Percentiles rank a stretch among this genome's conserved stretches.
These are phyloP conservation scores for Escovopsis sp. DNA, from an alignment of 2,329 filamentous ascomycete genomes.

Conservation along the genomic window DNA sequence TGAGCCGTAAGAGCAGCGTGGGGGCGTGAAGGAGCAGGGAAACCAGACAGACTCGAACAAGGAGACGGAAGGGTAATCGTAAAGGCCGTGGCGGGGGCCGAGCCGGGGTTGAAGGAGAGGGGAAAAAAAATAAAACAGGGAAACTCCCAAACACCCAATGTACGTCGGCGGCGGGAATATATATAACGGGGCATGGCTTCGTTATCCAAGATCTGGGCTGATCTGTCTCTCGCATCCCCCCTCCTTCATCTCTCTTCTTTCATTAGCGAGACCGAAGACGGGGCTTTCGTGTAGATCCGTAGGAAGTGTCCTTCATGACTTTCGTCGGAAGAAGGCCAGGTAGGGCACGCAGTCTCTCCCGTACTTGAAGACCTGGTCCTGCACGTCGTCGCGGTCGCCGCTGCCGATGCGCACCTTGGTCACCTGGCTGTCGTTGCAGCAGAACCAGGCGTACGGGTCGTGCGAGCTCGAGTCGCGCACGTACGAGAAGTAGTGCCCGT, in stretches of 20 bases:
- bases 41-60: too few relatives aligned
- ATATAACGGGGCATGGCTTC: too few relatives aligned
- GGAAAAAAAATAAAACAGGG: too few relatives aligned
- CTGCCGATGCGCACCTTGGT: slow-evolving; percentile 27
- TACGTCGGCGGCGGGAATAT: too few relatives aligned
- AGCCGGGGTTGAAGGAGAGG: too few relatives aligned
- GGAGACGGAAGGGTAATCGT: too few relatives aligned
- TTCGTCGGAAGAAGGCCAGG: slow-evolving; percentile 30
- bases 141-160: too few relatives aligned
- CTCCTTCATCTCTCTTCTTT: not conserved
- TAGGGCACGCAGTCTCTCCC: slow-evolving; percentile 28
- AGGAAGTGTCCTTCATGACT: slow-evolving; percentile 9
- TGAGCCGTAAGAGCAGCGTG: too few relatives aligned
- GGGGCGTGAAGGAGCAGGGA: too few relatives aligned
- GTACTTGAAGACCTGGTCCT: slow-evolving; percentile 24
- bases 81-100: too few relatives aligned
- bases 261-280: not conserved
- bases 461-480: slow-evolving; percentile 41
- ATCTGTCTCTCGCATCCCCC: not conserved
- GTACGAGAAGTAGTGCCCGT: slow-evolving; percentile 69
- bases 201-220: too few relatives aligned
- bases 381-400: slow-evolving; percentile 18
- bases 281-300: not conserved
- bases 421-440: slow-evolving; percentile 32
- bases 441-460: slow-evolving; percentile 31